phyloP scores from a whole-genome alignment of 2,329 filamentous ascomycete species.

The Sporothrix globosa region DNA sequence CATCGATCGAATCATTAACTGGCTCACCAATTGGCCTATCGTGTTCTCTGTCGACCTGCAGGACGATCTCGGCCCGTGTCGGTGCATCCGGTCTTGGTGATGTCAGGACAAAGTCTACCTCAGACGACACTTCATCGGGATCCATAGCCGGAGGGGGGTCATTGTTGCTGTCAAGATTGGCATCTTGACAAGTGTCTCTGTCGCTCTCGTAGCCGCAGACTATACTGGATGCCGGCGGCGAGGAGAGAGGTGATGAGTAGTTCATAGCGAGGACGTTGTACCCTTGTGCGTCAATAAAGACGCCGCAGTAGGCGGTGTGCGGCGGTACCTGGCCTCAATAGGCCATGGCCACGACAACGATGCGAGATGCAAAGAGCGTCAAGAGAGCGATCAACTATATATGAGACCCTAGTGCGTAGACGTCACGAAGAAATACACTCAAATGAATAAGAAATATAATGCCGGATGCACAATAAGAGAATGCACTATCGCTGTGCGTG shows the following conservation, averaged over 20 bases:
- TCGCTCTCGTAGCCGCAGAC: neutral
- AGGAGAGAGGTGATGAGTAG: slow-evolving; percentile 30
- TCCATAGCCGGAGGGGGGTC: neutral
- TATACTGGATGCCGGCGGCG: slow-evolving; percentile 23
- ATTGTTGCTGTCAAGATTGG: neutral
- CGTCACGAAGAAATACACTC: neutral
- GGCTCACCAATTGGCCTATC: neutral
- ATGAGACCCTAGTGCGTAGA: neutral
- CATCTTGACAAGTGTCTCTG: neutral
- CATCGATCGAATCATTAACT: neutral
- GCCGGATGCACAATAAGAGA: too few species aligned
- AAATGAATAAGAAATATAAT: neutral
- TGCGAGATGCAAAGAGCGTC: neutral
- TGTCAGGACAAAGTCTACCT: neutral
- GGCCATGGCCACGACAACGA: neutral
- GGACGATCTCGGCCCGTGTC: neutral
- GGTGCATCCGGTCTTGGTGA: neutral
- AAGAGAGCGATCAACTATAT: too few species aligned
- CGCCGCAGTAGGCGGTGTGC: neutral
- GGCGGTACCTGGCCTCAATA: neutral
- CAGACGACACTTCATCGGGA: neutral
- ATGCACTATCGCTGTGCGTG: neutral
- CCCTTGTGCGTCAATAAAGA: neutral
- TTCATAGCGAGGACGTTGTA: neutral
- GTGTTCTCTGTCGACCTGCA: neutral